Conservation (phyloP, 805 yeast genomes). For the Schwanniomyces vanrijiae region DNA sequence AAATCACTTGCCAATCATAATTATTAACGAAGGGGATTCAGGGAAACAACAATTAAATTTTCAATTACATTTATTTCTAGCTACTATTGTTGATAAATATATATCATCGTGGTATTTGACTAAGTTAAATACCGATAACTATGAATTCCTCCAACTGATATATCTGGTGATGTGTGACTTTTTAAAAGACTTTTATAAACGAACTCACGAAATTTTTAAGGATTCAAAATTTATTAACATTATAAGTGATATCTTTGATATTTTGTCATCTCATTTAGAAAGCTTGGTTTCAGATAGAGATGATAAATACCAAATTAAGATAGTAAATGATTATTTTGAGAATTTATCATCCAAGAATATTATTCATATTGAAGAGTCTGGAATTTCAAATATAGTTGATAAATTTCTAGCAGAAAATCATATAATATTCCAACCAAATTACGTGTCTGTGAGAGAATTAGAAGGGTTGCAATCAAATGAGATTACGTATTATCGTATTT, state of each 20-base stretch:
- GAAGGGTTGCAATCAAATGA: neutral
- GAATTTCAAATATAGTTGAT: slow-evolving; percentile 5
- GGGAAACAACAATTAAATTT: slow-evolving; percentile 23
- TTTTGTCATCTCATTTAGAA: slow-evolving; percentile 22
- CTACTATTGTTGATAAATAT: slow-evolving; percentile 24
- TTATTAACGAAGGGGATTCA: slow-evolving; percentile 15
- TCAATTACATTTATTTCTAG: slow-evolving; percentile 37
- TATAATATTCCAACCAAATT: slow-evolving; percentile 15
- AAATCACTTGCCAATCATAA: slow-evolving; percentile 27
- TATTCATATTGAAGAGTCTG: slow-evolving; percentile 3
- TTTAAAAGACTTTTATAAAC: slow-evolving; percentile 19
- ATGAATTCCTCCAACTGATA: slow-evolving; percentile 25
- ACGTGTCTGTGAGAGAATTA: neutral
- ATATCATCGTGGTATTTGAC: slow-evolving; percentile 25
- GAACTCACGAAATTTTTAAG: slow-evolving; percentile 12
- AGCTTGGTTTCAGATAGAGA: slow-evolving; percentile 12
- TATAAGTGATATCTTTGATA: slow-evolving; percentile 22
- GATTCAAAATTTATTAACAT: slow-evolving; percentile 14
- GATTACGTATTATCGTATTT: slow-evolving; percentile 20
- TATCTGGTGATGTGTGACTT: slow-evolving; percentile 25
- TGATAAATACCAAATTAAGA: slow-evolving; percentile 10
- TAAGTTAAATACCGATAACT: slow-evolving; percentile 32
- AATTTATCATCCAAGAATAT: neutral
- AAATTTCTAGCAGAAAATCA: slow-evolving; percentile 17
- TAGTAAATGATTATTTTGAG: slow-evolving; percentile 12